These are phyloP conservation scores for Heliosperma pusillum DNA, from an alignment of 148 eudicot genomes.

Conservation along the genomic window DNA sequence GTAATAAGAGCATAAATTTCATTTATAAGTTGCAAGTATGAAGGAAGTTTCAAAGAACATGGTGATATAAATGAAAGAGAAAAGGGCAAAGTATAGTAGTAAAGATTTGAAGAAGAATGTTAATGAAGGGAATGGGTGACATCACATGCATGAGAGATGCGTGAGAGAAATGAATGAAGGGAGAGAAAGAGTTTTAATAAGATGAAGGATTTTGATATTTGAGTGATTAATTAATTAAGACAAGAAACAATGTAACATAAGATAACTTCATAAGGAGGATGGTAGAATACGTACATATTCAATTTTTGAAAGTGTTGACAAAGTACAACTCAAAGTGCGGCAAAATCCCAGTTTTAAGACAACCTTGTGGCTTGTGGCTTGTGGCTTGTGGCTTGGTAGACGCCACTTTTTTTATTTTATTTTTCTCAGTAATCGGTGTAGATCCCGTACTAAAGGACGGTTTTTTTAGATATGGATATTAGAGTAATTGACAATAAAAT, in stretches of 20 bases:
- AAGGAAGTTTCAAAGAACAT: background rate
- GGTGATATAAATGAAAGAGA: background rate
- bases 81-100: background rate
- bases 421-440: too few relatives aligned
- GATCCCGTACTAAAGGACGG: too few relatives aligned
- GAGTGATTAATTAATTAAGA: background rate
- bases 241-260: slow-evolving; percentile 4
- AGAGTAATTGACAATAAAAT: too few relatives aligned
- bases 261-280: too few relatives aligned
- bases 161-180: slow-evolving; percentile 11
- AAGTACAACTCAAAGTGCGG: slow-evolving; percentile 16
- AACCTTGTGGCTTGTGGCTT: too few relatives aligned
- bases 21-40: background rate
- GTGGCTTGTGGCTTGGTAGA: too few relatives aligned
- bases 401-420: background rate
- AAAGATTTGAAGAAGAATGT: background rate
- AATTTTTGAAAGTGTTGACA: slow-evolving; percentile 8
- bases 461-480: too few relatives aligned
- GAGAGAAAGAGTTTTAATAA: slow-evolving; percentile 1
- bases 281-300: too few relatives aligned
- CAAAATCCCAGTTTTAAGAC: slow-evolving; percentile 23
- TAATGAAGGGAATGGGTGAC: slow-evolving; percentile 4
- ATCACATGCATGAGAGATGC: background rate
- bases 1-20: background rate
- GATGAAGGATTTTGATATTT: background rate